Evolutionary conservation across 2,329 filamentous ascomycete species (phyloP).

Genomic region (Bipolaris oryzae): DNA sequence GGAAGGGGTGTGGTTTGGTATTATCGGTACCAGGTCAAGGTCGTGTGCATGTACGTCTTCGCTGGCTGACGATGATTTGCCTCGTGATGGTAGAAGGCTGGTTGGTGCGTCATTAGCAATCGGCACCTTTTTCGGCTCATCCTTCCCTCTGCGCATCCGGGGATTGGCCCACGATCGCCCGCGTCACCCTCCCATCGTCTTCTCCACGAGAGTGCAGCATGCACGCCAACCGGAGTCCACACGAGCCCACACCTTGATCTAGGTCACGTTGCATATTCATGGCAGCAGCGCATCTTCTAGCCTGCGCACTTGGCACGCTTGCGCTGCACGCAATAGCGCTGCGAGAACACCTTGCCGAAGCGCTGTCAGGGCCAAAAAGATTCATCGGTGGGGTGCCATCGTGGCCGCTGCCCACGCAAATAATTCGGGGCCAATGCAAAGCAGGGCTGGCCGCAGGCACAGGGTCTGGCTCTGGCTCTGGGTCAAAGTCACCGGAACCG

Average conservation of each 20-base stretch:
- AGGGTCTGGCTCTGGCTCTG: background rate
- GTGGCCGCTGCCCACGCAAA: background rate
- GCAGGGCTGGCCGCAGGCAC: background rate
- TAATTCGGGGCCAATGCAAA: background rate
- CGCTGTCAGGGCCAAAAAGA: background rate
- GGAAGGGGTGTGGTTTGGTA: conserved; percentile 26
- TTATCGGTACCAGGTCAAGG: conserved; percentile 15
- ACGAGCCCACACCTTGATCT: background rate
- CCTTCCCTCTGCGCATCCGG: conserved; percentile 15
- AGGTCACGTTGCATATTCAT: conserved; percentile 17
- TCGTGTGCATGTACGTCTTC: conserved; percentile 44
- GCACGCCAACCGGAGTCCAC: conserved; percentile 7
- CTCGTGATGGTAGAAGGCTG: conserved; percentile 17
- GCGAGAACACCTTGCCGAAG: background rate
- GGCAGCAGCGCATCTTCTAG: conserved; percentile 2
- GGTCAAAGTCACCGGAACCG: background rate
- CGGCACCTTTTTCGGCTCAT: conserved; percentile 16
- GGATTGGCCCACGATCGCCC: conserved; percentile 22
- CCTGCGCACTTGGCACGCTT: background rate
- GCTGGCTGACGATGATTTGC: conserved; percentile 45
- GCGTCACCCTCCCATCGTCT: conserved; percentile 17
- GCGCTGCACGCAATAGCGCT: background rate
- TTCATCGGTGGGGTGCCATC: background rate
- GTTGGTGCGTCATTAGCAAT: conserved; percentile 34
- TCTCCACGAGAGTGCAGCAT: conserved; percentile 12